Evolutionary conservation across 179 eudicot species (phyloP).

Genomic region (Camellia oleifera): DNA sequence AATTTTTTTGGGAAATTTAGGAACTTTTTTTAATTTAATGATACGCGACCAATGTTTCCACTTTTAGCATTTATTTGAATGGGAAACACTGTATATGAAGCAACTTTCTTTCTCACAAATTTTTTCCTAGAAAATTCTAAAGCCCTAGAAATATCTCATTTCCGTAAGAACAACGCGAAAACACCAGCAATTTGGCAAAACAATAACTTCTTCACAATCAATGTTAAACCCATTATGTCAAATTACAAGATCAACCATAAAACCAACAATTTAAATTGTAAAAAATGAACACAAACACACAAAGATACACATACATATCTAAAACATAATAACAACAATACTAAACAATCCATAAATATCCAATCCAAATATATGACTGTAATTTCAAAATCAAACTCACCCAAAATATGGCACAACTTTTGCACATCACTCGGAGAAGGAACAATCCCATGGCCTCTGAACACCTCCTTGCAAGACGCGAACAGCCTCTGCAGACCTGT

Average conservation of each 20-base stretch:
- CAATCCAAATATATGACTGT: neutral
- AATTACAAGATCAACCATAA: too few species aligned
- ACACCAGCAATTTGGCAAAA: too few species aligned
- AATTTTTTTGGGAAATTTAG: neutral
- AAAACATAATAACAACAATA: neutral
- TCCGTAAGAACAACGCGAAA: too few species aligned
- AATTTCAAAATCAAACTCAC: constrained; percentile 29
- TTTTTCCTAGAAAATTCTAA: too few species aligned
- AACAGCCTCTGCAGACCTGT: constrained; percentile 51
- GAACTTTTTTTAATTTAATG: neutral
- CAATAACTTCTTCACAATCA: too few species aligned
- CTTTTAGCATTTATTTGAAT: neutral
- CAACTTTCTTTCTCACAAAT: neutral
- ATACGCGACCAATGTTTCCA: neutral
- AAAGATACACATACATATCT: neutral
- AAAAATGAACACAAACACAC: neutral
- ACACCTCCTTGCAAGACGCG: constrained; percentile 46
- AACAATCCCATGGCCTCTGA: constrained; percentile 61
- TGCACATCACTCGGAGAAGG: constrained; percentile 59
- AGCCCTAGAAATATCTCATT: too few species aligned
- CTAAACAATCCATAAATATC: too few species aligned
- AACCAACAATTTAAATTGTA: too few species aligned
- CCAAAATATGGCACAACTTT: constrained; percentile 51
- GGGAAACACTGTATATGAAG: neutral
- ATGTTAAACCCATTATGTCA: too few species aligned